Percentiles rank a stretch among this genome's conserved stretches.
phyloP scores from a whole-genome alignment of 805 yeast species.

The Kurtzmaniella fragi region DNA sequence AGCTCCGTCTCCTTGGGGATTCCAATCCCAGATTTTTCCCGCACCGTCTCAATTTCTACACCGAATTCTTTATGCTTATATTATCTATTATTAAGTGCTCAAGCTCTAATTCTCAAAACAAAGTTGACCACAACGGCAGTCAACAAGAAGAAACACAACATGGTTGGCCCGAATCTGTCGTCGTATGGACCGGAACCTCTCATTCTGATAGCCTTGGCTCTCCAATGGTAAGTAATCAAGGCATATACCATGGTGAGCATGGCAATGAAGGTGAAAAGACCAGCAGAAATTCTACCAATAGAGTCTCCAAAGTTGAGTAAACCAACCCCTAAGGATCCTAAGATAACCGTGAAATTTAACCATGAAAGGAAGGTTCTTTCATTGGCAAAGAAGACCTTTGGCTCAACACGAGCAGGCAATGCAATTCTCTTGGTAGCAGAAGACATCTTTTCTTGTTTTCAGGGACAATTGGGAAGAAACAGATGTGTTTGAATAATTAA shows the following conservation, averaged over 20 bases:
- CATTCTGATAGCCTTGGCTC: slow-evolving; percentile 96
- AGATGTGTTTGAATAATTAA: too few relatives aligned
- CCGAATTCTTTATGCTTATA: not conserved
- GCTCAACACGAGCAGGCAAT: slow-evolving; percentile 96
- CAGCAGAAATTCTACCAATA: slow-evolving; percentile 89
- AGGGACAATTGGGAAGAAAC: not conserved
- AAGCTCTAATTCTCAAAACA: slow-evolving; percentile 68
- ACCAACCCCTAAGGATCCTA: slow-evolving; percentile 96
- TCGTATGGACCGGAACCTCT: slow-evolving; percentile 99
- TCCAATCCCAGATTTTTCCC: too few relatives aligned
- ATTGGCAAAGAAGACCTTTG: slow-evolving; percentile 97
- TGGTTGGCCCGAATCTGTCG: slow-evolving; percentile 97
- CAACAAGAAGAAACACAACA: slow-evolving; percentile 88
- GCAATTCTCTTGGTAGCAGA: slow-evolving; percentile 77
- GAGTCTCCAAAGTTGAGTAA: slow-evolving; percentile 93
- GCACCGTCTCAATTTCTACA: not conserved
- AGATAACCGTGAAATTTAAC: slow-evolving; percentile 97
- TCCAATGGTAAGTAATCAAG: slow-evolving; percentile 94
- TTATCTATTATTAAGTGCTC: slow-evolving; percentile 2
- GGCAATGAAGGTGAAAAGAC: slow-evolving; percentile 89
- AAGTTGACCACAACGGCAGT: slow-evolving; percentile 94
- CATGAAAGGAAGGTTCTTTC: slow-evolving; percentile 98
- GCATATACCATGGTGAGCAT: slow-evolving; percentile 98
- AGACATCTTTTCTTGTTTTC: slow-evolving; percentile 17
- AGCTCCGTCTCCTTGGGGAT: too few relatives aligned